Conservation (phyloP, 768 basidiomycete species). For the Russula vinacea region DNA sequence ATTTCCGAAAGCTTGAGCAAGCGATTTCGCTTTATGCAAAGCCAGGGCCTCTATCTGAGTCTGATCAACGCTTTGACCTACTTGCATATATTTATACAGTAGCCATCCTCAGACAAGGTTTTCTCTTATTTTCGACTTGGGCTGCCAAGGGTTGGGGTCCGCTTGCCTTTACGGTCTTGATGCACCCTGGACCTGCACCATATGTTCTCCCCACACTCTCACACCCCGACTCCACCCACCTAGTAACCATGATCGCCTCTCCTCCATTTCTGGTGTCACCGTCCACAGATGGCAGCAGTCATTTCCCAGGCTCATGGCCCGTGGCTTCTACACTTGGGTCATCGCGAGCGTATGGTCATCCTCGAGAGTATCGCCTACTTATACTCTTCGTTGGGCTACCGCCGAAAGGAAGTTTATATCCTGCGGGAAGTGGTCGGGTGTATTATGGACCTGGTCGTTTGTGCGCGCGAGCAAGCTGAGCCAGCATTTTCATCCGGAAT, state of each 20-base stretch:
- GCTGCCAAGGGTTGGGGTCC: slow-evolving; percentile 87
- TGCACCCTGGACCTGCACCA: slow-evolving; percentile 59
- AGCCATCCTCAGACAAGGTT: slow-evolving; percentile 67
- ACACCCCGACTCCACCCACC: slow-evolving; percentile 41
- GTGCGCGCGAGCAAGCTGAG: slow-evolving; percentile 67
- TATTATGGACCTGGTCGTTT: slow-evolving; percentile 81
- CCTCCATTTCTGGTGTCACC: slow-evolving; percentile 66
- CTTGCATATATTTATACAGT: slow-evolving; percentile 65
- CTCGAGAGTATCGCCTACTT: slow-evolving; percentile 69
- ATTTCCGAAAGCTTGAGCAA: slow-evolving; percentile 63
- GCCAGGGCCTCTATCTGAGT: slow-evolving; percentile 45
- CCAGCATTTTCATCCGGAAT: slow-evolving; percentile 42
- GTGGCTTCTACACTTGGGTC: slow-evolving; percentile 77
- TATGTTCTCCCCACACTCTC: slow-evolving; percentile 59
- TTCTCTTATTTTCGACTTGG: slow-evolving; percentile 75
- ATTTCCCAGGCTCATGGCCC: slow-evolving; percentile 81
- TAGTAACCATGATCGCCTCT: slow-evolving; percentile 59
- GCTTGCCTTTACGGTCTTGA: slow-evolving; percentile 69
- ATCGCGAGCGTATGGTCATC: slow-evolving; percentile 68
- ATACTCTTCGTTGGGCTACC: slow-evolving; percentile 79
- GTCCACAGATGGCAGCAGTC: slow-evolving; percentile 60
- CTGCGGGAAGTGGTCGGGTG: slow-evolving; percentile 84
- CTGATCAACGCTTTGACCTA: slow-evolving; percentile 55
- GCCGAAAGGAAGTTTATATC: slow-evolving; percentile 83
- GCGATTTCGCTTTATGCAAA: slow-evolving; percentile 59